A percentile compares a stretch with the other conserved stretches of the same genome.
Evolutionary conservation across 495 filamentous ascomycete genomes (phyloP).

Genomic region (Neohortaea acidophila): DNA sequence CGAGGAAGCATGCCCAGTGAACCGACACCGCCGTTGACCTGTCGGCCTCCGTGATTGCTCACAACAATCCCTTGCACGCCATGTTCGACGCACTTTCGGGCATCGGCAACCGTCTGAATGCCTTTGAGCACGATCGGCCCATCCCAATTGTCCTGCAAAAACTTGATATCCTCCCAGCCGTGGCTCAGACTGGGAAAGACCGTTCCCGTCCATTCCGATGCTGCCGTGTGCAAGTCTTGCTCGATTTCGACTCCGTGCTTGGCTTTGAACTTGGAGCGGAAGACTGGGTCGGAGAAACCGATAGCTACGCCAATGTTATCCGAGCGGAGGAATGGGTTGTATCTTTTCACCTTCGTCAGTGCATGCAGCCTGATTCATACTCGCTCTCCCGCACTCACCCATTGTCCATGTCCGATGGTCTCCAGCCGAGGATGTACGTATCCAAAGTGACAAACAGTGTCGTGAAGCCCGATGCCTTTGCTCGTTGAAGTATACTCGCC

Average conservation of each 20-base stretch:
- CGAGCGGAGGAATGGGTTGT: conserved; percentile 31
- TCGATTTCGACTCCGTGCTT: conserved; percentile 34
- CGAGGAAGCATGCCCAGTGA: conserved; percentile 23
- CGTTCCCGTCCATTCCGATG: conserved; percentile 8
- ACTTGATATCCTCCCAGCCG: conserved; percentile 20
- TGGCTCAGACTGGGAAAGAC: conserved; percentile 10
- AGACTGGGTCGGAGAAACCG: conserved; percentile 47
- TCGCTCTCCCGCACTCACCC: conserved; percentile 29
- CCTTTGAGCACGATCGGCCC: conserved; percentile 28
- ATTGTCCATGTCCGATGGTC: conserved; percentile 49
- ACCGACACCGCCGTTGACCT: conserved; percentile 23
- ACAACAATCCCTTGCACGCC: conserved; percentile 41
- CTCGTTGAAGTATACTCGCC: conserved; percentile 43
- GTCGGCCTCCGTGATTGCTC: conserved; percentile 36
- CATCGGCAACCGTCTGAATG: conserved; percentile 32
- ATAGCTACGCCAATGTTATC: conserved; percentile 26
- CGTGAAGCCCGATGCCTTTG: conserved; percentile 40
- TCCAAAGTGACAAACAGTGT: conserved; percentile 50
- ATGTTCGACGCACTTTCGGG: conserved; percentile 30
- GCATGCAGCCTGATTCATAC: background rate
- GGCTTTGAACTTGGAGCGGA: conserved; percentile 39
- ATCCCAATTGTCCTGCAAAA: conserved; percentile 23
- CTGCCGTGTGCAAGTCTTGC: conserved; percentile 30
- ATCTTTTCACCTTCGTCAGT: background rate
- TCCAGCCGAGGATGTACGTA: conserved; percentile 43